phyloP scores from a whole-genome alignment of 179 eudicot genomes.

The Spinacia oleracea region DNA sequence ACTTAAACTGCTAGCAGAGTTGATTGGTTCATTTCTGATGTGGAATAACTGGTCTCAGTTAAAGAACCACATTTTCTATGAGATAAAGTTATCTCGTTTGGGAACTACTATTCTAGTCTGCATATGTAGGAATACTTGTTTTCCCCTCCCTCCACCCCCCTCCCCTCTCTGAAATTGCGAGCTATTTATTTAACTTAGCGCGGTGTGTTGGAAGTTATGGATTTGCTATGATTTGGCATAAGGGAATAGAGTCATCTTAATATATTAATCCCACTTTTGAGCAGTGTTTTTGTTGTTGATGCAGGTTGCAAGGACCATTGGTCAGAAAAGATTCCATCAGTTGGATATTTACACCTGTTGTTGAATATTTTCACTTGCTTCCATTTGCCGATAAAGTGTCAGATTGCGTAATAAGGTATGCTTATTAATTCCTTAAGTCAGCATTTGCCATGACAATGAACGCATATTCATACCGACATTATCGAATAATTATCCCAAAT shows the following conservation, averaged over 20 bases:
- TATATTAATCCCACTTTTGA: not conserved
- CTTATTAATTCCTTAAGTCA: slow-evolving; percentile 8
- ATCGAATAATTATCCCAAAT: not conserved
- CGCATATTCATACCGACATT: too few species aligned
- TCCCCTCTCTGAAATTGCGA: too few species aligned
- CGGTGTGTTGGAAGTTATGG: not conserved
- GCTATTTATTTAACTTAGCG: not conserved
- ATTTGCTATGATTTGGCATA: not conserved
- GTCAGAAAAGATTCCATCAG: slow-evolving; percentile 36
- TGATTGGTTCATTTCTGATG: too few species aligned
- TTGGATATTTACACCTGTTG: slow-evolving; percentile 57
- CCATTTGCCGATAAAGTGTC: slow-evolving; percentile 57
- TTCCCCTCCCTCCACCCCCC: too few species aligned
- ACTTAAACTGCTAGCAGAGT: too few species aligned
- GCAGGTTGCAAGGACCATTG: slow-evolving; percentile 76
- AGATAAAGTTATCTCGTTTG: not conserved
- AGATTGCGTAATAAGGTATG: slow-evolving; percentile 63
- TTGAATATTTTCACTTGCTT: slow-evolving; percentile 72
- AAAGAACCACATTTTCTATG: not conserved
- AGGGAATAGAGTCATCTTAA: not conserved
- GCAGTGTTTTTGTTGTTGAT: slow-evolving; percentile 18
- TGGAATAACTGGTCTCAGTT: not conserved
- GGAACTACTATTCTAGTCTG: not conserved
- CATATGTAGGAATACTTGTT: not conserved
- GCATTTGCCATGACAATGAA: not conserved